Percentiles rank a stretch among this genome's conserved stretches.
These are phyloP conservation scores for Jatropha podagrica DNA, from an alignment of 441 rosid species.

Conservation along the genomic window DNA sequence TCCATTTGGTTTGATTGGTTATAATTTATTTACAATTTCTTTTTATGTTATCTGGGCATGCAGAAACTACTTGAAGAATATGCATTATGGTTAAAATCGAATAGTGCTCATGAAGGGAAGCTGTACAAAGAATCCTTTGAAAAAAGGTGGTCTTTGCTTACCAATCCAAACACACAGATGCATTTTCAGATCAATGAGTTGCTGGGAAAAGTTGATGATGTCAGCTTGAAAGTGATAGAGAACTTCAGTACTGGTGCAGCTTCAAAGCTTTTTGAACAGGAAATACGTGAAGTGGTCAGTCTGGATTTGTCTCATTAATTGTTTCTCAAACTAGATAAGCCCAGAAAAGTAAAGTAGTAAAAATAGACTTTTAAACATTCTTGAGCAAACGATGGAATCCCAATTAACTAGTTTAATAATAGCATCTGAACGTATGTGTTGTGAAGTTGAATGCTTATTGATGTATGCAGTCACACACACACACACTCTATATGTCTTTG, in stretches of 20 bases:
- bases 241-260: slow-evolving; percentile 56
- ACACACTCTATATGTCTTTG: background rate
- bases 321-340: background rate
- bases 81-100: slow-evolving; percentile 63
- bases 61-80: slow-evolving; percentile 77
- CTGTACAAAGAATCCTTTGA: slow-evolving; percentile 68
- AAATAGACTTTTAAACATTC: background rate
- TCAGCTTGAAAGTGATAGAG: slow-evolving; percentile 58
- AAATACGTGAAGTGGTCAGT: slow-evolving; percentile 86
- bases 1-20: slow-evolving; percentile 12
- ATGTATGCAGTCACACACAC: background rate
- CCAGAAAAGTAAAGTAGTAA: background rate
- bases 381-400: background rate
- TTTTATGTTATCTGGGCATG: slow-evolving; percentile 27
- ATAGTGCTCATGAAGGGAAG: slow-evolving; percentile 59
- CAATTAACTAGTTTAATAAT: background rate
- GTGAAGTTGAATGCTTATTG: background rate
- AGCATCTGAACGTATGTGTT: background rate
- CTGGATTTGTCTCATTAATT: background rate
- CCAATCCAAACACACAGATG: slow-evolving; percentile 36
- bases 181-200: slow-evolving; percentile 46
- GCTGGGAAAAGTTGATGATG: slow-evolving; percentile 47
- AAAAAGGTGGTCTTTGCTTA: slow-evolving; percentile 60
- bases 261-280: slow-evolving; percentile 66
- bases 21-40: slow-evolving; percentile 7